phyloP scores from a whole-genome alignment of 2,329 filamentous ascomycete genomes.

The Mycosphaerella sp. region DNA sequence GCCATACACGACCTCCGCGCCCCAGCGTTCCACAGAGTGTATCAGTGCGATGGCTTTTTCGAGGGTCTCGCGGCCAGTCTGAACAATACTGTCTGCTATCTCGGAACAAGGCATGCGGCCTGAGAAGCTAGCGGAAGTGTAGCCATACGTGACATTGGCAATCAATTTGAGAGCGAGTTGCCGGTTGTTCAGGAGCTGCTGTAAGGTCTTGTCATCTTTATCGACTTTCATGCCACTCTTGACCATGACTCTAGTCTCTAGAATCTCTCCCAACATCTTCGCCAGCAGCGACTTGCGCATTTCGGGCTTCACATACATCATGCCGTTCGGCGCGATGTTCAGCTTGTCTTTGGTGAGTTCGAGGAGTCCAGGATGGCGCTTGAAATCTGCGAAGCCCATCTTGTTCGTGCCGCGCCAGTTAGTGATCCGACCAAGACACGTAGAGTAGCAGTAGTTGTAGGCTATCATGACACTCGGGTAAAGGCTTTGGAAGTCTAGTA shows the following conservation, averaged over 20 bases:
- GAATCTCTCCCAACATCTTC: constrained; percentile 93
- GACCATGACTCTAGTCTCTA: constrained; percentile 96
- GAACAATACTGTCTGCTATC: constrained; percentile 96
- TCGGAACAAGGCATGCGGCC: constrained; percentile 97
- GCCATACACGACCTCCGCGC: constrained; percentile 93
- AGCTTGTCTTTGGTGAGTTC: constrained; percentile 75
- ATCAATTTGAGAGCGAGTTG: constrained; percentile 92
- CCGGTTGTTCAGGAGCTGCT: constrained; percentile 84
- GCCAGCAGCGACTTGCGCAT: constrained; percentile 86
- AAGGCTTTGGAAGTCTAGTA: constrained; percentile 91
- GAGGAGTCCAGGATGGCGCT: constrained; percentile 67
- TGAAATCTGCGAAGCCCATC: constrained; percentile 88
- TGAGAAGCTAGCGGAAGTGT: constrained; percentile 93
- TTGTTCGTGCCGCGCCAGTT: constrained; percentile 89
- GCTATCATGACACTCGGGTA: constrained; percentile 99
- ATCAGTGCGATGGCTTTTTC: constrained; percentile 91
- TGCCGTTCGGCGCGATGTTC: constrained; percentile 90
- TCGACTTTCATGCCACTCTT: constrained; percentile 95
- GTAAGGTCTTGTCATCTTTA: constrained; percentile 77
- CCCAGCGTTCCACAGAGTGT: constrained; percentile 80
- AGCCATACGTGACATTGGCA: constrained; percentile 98
- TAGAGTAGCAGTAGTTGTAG: constrained; percentile 99
- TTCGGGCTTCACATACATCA: constrained; percentile 84
- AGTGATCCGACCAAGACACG: constrained; percentile 78
- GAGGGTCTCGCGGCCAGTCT: constrained; percentile 88